Evolutionary conservation across 139 green algal species (phyloP), one percentile per base, ranked within the genome.

Genomic region (Mychonastes homosphaera): DNA sequence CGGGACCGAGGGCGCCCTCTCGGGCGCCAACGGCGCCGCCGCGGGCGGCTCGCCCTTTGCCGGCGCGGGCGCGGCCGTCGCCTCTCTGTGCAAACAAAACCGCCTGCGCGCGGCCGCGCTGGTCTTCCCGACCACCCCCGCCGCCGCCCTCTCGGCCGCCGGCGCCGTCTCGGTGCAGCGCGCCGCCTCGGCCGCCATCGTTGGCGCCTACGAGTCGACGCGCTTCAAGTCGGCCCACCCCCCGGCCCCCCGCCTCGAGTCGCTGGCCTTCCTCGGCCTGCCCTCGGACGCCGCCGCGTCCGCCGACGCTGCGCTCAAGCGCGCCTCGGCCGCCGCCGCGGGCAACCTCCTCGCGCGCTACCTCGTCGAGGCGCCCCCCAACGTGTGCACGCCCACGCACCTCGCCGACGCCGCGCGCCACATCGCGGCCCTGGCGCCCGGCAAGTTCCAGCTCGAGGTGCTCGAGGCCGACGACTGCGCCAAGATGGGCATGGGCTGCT

Each of bases 351-450:
- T 85, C 6, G 65, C 73, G 2, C 41, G 72, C 51, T 91, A 95
- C 74, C 78, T 98, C 16, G 90, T 98, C 21, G 89, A 96, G 70
- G 78, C 87, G 30, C 91, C 92, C 0, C 81, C 92, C 52, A 98
- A 98, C 68, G 73, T 97, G 18, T 91, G 85, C 76, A 96, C 85
- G 1, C 92, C 92, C 30, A 76, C 65, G 3, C 70, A 92, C 72
- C 57, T 97, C 27, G 90, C 90, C 1, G 66, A 82, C 2, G 62
- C 82, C 4, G 90, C 90, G 3, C 55, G 58, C 30, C 41, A 65
- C 23, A 80, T 89, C 46, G 77, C 82, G 1, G 64, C 44, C 3
- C 45, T 69, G 49, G 71, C 72, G 18, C 58, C 71, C 1, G 79
- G 85, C 44, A 48, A 64, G n/a, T 73, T 86, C 38, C 74, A 29